Evolutionary conservation across 208 protist genomes (phyloP).

Genomic region (Acanthamoeba castellanii): DNA sequence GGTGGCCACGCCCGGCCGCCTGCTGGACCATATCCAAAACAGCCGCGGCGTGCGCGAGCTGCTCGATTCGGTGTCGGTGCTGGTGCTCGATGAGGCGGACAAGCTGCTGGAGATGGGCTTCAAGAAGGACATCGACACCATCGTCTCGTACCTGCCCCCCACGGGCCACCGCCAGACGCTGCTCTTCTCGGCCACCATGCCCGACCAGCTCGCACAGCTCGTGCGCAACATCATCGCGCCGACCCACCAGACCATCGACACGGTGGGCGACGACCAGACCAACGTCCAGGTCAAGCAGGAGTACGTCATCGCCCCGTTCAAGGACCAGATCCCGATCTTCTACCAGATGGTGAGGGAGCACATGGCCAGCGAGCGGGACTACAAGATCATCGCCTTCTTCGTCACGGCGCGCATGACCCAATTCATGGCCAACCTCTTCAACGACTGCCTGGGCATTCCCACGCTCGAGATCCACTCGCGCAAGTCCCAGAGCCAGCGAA

Average conservation of each 20-base stretch:
- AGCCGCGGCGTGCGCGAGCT: background rate
- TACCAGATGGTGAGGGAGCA: conserved; percentile 11
- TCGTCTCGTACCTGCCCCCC: conserved; percentile 29
- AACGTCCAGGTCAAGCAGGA: conserved; percentile 95
- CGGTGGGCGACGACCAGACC: conserved; percentile 81
- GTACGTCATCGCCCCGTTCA: conserved; percentile 97
- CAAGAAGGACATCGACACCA: conserved; percentile 65
- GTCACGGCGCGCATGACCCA: conserved; percentile 97
- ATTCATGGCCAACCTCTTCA: conserved; percentile 99
- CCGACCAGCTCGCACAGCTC: conserved; percentile 22
- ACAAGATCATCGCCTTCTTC: conserved; percentile 99
- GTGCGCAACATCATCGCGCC: conserved; percentile 67
- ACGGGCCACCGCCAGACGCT: conserved; percentile 29
- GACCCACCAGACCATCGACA: conserved; percentile 95
- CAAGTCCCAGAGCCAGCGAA: conserved; percentile 99
- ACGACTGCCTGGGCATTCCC: conserved; percentile 98
- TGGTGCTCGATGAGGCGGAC: conserved; percentile 68
- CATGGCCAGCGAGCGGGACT: conserved; percentile 97
- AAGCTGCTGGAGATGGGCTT: conserved; percentile 72
- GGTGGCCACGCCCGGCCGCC: conserved; percentile 93
- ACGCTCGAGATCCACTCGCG: conserved; percentile 99
- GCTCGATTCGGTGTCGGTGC: background rate
- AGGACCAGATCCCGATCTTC: conserved; percentile 80
- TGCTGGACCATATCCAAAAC: conserved; percentile 97
- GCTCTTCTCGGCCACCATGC: conserved; percentile 63